Base-by-base conservation (phyloP, 768 basidiomycete species). In the Amanita pseudoporphyria region DNA sequence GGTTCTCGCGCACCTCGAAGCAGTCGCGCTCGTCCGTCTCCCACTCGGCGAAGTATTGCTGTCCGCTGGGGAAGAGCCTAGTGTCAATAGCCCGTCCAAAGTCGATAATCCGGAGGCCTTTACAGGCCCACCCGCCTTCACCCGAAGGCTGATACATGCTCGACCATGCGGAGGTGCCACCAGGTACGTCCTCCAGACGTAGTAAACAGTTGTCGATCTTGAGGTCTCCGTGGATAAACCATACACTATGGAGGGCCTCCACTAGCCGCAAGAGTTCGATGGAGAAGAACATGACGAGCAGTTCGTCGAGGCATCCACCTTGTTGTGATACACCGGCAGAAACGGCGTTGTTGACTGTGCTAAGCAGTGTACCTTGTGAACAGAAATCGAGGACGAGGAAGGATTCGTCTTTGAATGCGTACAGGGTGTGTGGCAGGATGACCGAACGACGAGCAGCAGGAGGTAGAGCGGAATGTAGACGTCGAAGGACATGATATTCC, bases 161-260 rank as follows among this genome's bases (percentile, higher is more conserved):
- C 1, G 81, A 76, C 84, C 94, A 91, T 1, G 78, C 73, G 0
- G 82, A 71, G 1, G 75, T 65, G 1, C 82, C 81, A 3, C 82
- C 82, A 1, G 84, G 82, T 3, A 87, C 81, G 45, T 89, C 86
- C 54, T 91, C 86, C 39, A 99, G 74, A 4, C 96, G 82, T 7
- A 98, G 71, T n/a, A 99, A 76, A 62, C 94, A 96, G 67, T 99
- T 99, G 68, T 99, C 96, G 64, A 98, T 96, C 72, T 99, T 99
- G 54, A 99, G 76, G 67, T 99, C 96, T 28, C 96, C 95, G 59
- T 99, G 96, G 57, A 99, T 88, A 69, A 98, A 89, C 9, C 91
- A 89, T 0, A 74, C 69, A 13, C 60, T 50, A 63, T 98, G 96
- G 62, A 97, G 77, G 14, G 75, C 82, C 60, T 94, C 92, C 37